phyloP scores from a whole-genome alignment of 2,329 filamentous ascomycete genomes.

The Botryotinia convoluta region DNA sequence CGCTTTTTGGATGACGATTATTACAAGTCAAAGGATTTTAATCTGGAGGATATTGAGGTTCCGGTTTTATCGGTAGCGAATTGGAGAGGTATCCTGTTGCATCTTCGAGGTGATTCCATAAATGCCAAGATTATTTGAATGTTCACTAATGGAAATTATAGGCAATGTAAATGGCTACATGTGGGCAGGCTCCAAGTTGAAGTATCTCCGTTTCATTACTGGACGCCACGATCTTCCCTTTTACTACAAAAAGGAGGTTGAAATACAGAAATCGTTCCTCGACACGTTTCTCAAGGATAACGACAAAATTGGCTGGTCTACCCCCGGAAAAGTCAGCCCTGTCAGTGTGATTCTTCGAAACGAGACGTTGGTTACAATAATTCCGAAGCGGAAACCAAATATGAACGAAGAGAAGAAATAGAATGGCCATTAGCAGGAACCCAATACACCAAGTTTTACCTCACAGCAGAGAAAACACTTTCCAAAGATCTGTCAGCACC shows the following conservation, averaged over 20 bases:
- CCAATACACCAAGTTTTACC: neutral
- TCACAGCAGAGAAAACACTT: neutral
- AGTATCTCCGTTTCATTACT: constrained; percentile 68
- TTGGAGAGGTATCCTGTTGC: neutral
- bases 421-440: neutral
- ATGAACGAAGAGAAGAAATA: neutral
- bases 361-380: constrained; percentile 55
- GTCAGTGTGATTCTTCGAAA: constrained; percentile 62
- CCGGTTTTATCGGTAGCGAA: neutral
- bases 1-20: neutral
- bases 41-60: neutral
- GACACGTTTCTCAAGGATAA: constrained; percentile 70
- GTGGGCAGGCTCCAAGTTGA: constrained; percentile 62
- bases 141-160: neutral
- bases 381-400: neutral
- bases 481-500: neutral
- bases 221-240: constrained; percentile 71
- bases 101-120: neutral
- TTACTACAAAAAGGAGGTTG: constrained; percentile 67
- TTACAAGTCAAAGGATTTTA: neutral
- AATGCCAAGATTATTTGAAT: neutral
- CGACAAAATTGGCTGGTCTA: constrained; percentile 59
- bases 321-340: constrained; percentile 55
- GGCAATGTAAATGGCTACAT: constrained; percentile 27
- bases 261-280: constrained; percentile 64